phyloP scores from a whole-genome alignment of 108 stramenopile genomes.

The Cyclostephanos invisitatus region DNA sequence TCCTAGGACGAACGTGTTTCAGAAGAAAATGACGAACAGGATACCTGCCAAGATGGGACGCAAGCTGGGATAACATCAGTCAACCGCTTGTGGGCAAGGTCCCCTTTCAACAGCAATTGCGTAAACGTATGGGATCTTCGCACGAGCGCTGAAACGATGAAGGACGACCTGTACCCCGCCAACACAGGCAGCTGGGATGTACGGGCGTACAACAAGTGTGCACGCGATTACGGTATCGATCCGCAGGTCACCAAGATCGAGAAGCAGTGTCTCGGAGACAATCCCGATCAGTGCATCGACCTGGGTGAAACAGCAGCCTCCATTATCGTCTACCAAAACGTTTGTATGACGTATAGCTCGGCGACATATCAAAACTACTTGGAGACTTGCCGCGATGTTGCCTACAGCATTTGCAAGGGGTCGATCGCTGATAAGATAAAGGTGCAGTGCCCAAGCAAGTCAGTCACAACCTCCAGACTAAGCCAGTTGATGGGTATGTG shows the following conservation, averaged over 20 bases:
- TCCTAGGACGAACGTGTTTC: too few relatives aligned
- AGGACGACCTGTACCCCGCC: too few relatives aligned
- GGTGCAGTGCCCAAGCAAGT: not conserved
- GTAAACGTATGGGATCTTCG: too few relatives aligned
- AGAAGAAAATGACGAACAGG: too few relatives aligned
- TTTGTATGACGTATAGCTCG: not conserved
- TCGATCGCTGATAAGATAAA: not conserved
- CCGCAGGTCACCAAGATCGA: not conserved
- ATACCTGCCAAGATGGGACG: too few relatives aligned
- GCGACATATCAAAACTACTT: not conserved
- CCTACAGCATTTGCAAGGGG: not conserved
- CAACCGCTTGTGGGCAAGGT: too few relatives aligned
- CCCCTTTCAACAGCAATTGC: too few relatives aligned
- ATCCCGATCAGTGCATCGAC: not conserved
- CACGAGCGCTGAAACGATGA: too few relatives aligned
- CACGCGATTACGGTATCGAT: not conserved
- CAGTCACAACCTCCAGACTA: not conserved
- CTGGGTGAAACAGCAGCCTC: constrained; percentile 8
- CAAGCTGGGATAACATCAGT: too few relatives aligned
- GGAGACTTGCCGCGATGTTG: constrained; percentile 3
- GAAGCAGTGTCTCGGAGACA: not conserved
- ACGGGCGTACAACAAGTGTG: not conserved
- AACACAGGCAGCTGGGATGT: too few relatives aligned
- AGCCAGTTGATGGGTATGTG: not conserved
- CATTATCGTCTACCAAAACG: not conserved